Percentiles rank a stretch among this genome's conserved stretches.
These are phyloP conservation scores for Pseudogymnoascus sp. DNA, from an alignment of 2,329 filamentous ascomycete species.

Conservation along the genomic window DNA sequence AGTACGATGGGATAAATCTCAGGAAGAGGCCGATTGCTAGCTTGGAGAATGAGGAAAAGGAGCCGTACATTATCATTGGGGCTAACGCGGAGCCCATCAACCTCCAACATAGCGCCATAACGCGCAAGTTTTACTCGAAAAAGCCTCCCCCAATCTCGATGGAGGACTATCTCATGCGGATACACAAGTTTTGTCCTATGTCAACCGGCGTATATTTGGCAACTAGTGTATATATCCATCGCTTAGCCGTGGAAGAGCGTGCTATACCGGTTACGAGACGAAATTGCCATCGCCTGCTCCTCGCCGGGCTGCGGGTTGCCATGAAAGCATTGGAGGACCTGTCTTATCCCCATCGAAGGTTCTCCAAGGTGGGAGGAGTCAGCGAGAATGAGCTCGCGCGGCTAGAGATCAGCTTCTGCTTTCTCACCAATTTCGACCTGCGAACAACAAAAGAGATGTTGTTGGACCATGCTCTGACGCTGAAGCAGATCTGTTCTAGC, in stretches of 20 bases:
- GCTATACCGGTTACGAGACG: conserved; percentile 72
- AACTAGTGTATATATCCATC: conserved; percentile 78
- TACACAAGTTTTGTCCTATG: conserved; percentile 89
- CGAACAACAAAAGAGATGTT: conserved; percentile 53
- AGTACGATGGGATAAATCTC: conserved; percentile 50
- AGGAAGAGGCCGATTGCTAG: conserved; percentile 28
- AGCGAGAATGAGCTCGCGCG: conserved; percentile 72
- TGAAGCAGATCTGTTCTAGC: conserved; percentile 30
- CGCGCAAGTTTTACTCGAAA: conserved; percentile 89
- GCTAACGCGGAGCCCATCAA: conserved; percentile 65
- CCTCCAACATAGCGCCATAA: conserved; percentile 76
- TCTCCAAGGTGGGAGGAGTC: conserved; percentile 84
- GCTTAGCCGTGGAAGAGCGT: conserved; percentile 68
- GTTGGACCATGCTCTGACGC: conserved; percentile 38
- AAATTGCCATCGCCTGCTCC: conserved; percentile 78
- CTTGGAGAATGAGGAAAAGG: conserved; percentile 20
- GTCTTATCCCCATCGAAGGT: conserved; percentile 74
- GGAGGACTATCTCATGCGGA: conserved; percentile 74
- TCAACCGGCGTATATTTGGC: conserved; percentile 90
- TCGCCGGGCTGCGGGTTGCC: conserved; percentile 78
- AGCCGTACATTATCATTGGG: conserved; percentile 55
- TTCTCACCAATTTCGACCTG: conserved; percentile 77
- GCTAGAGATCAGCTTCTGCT: conserved; percentile 84
- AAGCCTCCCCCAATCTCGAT: conserved; percentile 75
- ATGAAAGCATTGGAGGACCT: conserved; percentile 95